Conservation (phyloP, 345 rosid species). For the Acer negundo region DNA sequence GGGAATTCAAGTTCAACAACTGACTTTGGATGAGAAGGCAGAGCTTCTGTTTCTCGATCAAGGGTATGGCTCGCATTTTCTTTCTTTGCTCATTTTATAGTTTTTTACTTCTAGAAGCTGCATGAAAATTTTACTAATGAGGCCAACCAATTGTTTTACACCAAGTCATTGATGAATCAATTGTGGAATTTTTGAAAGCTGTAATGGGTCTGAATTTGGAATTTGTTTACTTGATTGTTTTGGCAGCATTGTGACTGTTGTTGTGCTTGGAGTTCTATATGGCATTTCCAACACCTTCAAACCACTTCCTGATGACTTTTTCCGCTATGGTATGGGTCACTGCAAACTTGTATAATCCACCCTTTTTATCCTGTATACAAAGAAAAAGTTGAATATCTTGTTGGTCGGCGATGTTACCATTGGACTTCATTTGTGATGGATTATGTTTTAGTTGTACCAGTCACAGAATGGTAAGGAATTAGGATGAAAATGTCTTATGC, state of each 20-base stretch:
- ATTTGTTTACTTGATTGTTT: conserved; percentile 27
- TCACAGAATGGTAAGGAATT: background rate
- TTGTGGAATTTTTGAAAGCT: background rate
- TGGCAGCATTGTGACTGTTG: conserved; percentile 78
- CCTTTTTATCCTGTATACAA: background rate
- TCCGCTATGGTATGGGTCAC: conserved; percentile 63
- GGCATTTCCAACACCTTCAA: conserved; percentile 63
- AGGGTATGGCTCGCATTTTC: conserved; percentile 43
- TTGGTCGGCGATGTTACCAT: background rate
- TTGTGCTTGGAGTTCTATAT: conserved; percentile 68
- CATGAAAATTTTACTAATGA: background rate
- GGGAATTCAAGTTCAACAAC: conserved; percentile 59
- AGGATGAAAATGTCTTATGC: background rate
- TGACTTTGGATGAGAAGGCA: conserved; percentile 85
- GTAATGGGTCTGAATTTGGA: conserved; percentile 8
- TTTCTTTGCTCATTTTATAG: background rate
- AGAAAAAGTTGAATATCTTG: background rate
- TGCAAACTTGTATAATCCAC: background rate
- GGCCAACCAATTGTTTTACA: background rate
- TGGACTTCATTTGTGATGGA: background rate
- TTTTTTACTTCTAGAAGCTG: background rate
- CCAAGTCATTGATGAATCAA: background rate
- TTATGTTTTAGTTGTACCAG: background rate
- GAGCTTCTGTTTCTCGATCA: conserved; percentile 79
- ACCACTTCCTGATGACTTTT: conserved; percentile 83